A percentile compares a stretch with the other conserved stretches of the same genome.
phyloP scores from a whole-genome alignment of 768 basidiomycete genomes.

The Hysterangium stoloniferum region DNA sequence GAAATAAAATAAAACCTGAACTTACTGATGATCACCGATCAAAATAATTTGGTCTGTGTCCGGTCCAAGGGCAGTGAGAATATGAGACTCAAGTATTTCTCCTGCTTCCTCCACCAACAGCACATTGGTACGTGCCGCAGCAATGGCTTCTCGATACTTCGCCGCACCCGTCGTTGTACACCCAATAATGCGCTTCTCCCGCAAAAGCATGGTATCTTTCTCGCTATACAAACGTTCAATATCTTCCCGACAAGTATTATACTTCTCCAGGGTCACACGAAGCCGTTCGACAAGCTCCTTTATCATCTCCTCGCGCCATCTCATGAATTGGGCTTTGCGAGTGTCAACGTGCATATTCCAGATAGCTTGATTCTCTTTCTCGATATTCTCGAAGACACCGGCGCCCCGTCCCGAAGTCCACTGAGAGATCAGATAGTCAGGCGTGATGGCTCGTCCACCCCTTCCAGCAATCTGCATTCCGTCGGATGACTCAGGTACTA shows the following conservation, averaged over 20 bases:
- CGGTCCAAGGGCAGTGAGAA: conserved; percentile 46
- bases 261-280: conserved; percentile 26
- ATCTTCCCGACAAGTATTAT: conserved; percentile 32
- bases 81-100: conserved; percentile 62
- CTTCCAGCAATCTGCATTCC: conserved; percentile 40
- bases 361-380: conserved; percentile 24
- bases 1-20: conserved; percentile 1
- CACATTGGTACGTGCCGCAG: conserved; percentile 39
- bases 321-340: conserved; percentile 22
- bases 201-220: conserved; percentile 28
- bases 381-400: conserved; percentile 30
- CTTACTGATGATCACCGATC: conserved; percentile 69
- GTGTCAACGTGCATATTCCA: conserved; percentile 30
- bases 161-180: conserved; percentile 68
- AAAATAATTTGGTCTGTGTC: conserved; percentile 48
- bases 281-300: conserved; percentile 29
- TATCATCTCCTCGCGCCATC: conserved; percentile 32
- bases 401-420: conserved; percentile 42
- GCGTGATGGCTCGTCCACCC: conserved; percentile 27
- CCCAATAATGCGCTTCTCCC: conserved; percentile 47
- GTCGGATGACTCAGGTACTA: conserved; percentile 32
- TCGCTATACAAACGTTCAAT: conserved; percentile 31
- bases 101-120: conserved; percentile 68
- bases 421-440: conserved; percentile 35
- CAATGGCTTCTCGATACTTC: conserved; percentile 44